Evolutionary conservation across 306 rosid genomes (phyloP).

Genomic region (Glycyrrhiza uralensis): DNA sequence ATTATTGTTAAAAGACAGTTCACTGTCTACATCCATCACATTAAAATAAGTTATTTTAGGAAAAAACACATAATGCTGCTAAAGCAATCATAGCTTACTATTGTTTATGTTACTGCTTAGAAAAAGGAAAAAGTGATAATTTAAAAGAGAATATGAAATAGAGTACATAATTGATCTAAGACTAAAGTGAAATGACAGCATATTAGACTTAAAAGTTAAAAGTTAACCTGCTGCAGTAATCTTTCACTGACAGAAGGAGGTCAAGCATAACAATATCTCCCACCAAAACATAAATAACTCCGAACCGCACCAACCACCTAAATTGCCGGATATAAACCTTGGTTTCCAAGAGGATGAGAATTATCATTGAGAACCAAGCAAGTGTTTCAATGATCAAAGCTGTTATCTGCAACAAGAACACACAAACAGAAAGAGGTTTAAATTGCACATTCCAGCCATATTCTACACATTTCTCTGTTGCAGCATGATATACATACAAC

Average conservation of each 20-base stretch:
- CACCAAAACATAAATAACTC: constrained; percentile 72
- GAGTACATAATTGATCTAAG: not conserved
- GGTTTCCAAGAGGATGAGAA: constrained; percentile 61
- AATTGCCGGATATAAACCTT: constrained; percentile 60
- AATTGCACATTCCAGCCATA: constrained; percentile 2
- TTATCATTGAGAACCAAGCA: constrained; percentile 67
- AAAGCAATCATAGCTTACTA: not conserved
- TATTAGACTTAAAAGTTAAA: constrained; percentile 1
- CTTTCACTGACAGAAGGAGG: constrained; percentile 56
- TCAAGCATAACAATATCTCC: constrained; percentile 69
- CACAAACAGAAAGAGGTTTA: not conserved
- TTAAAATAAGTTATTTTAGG: not conserved
- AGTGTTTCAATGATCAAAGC: constrained; percentile 51
- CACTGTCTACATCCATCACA: not conserved
- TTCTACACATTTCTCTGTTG: not conserved
- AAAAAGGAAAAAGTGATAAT: not conserved
- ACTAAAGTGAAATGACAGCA: constrained; percentile 1
- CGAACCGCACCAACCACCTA: constrained; percentile 79
- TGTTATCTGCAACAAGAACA: constrained; percentile 38
- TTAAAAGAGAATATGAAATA: not conserved
- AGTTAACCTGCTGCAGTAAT: constrained; percentile 57
- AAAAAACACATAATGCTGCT: not conserved
- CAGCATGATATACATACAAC: constrained; percentile 5
- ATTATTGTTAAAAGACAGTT: not conserved
- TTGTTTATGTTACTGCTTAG: not conserved